Percentiles rank a stretch among this genome's conserved stretches.
These are phyloP conservation scores for Xylariaceae sp. DNA, from an alignment of 2,329 filamentous ascomycete species.

Conservation along the genomic window DNA sequence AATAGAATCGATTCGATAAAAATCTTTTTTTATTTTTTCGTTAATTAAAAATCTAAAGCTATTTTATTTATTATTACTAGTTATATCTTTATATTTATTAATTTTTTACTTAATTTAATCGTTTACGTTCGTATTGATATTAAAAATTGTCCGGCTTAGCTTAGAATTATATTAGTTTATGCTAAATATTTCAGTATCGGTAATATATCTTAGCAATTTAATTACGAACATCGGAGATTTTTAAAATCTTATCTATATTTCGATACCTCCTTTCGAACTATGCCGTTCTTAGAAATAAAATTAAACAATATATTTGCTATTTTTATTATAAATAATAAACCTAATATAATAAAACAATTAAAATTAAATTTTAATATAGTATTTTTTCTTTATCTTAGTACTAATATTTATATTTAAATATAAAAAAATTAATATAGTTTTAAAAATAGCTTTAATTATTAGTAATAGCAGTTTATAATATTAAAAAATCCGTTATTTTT, in stretches of 20 bases:
- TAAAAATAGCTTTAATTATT: too few relatives aligned
- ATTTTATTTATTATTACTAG: background rate
- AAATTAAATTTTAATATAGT: background rate
- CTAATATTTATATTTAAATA: background rate
- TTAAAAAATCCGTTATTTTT: too few relatives aligned
- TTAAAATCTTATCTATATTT: background rate
- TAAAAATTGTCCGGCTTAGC: background rate
- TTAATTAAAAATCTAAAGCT: too few relatives aligned
- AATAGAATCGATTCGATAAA: background rate
- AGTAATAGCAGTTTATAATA: too few relatives aligned
- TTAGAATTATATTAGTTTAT: background rate
- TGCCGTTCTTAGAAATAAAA: too few relatives aligned
- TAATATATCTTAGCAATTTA: background rate
- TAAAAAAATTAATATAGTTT: too few relatives aligned
- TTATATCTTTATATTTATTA: background rate
- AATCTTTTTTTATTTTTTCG: too few relatives aligned
- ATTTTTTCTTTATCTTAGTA: background rate
- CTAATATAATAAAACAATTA: background rate
- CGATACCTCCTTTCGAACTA: too few relatives aligned
- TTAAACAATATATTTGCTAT: background rate
- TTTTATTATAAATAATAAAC: background rate
- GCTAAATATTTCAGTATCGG: background rate
- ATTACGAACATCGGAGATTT: background rate
- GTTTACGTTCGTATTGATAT: background rate
- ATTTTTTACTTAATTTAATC: too few relatives aligned